Evolutionary conservation across 495 filamentous ascomycete genomes (phyloP), one percentile per base, ranked within the genome.

Genomic region (Elasticomyces elasticus): DNA sequence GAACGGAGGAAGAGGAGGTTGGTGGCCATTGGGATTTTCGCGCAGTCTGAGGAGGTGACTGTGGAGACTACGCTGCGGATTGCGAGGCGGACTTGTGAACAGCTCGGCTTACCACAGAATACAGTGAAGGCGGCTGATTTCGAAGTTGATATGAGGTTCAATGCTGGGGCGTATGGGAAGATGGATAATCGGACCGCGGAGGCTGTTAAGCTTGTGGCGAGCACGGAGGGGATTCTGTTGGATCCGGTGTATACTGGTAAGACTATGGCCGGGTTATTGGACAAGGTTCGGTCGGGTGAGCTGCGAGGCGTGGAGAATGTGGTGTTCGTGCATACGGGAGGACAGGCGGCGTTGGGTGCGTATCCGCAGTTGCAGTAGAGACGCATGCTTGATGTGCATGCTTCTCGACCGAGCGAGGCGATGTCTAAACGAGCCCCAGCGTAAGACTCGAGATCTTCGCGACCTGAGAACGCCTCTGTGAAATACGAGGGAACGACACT

Each of bases 211-310:
- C 81, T 80, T 62, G 78, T 74, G 1, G 81, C 80, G 5, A 27
- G 56, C 56, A 82, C 76, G 28, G 81, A 84, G 68, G 80, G 73
- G 0, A 80, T 84, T 52, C 80, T 85, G 46, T 83, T 80, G 9
- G 81, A 84, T 62, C 80, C 80, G 0, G 82, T 85, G 1, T 84
- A 85, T 58, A 78, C 81, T 63, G 81, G 82, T 0, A 84, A 84
- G 72, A 81, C 76, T 52, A 64, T 85, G 56, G 79, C 80, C 1
- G 80, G 81, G 0, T 76, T 84, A 76, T 71, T 83, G 63, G 77
- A 79, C 60, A 64, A 83, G 73, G 75, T 84, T n/a, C 67, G 66
- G 27, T 71, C 68, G 40, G 79, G 73, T 5, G 77, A 79, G 57
- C 77, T 84, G 41, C 23, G 23, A 0, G 61, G 65, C 7, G 79